Evolutionary conservation across 225 moss, liverwort and hornwort genomes (phyloP).

Genomic region (Marchantia polymorpha): DNA sequence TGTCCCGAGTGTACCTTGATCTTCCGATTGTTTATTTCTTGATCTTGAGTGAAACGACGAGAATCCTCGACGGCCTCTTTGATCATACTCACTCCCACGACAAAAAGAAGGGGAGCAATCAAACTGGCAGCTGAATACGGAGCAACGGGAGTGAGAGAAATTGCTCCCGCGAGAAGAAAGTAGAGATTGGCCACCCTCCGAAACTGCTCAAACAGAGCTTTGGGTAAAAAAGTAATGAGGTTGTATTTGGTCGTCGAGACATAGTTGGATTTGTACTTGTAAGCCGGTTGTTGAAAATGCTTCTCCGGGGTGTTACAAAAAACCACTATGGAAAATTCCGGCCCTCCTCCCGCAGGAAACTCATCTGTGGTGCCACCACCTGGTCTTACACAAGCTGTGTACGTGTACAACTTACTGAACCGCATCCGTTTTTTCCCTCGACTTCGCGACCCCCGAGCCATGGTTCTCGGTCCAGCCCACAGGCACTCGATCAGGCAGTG

Average conservation of each 20-base stretch:
- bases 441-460: constrained; percentile 14
- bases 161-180: constrained; percentile 72
- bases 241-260: constrained; percentile 98
- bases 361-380: constrained; percentile 51
- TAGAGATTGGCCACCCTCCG: constrained; percentile 95
- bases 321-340: constrained; percentile 88
- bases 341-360: constrained; percentile 57
- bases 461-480: constrained; percentile 7
- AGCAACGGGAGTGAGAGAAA: constrained; percentile 67
- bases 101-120: constrained; percentile 91
- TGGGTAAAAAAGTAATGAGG: constrained; percentile 68
- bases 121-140: constrained; percentile 61
- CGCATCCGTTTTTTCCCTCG: constrained; percentile 62
- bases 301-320: constrained; percentile 74
- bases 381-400: constrained; percentile 59
- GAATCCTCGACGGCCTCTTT: constrained; percentile 97
- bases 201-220: constrained; percentile 97
- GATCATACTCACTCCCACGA: constrained; percentile 93
- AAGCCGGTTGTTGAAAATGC: constrained; percentile 63
- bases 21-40: constrained; percentile 82
- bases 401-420: constrained; percentile 95
- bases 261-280: constrained; percentile 82
- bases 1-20: constrained; percentile 62
- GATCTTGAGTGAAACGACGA: constrained; percentile 89
- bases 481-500: background rate